Percentiles rank a stretch among this genome's conserved stretches.
These are phyloP conservation scores for Megacollybia platyphylla DNA, from an alignment of 1,284 basidiomycete species.

Conservation along the genomic window DNA sequence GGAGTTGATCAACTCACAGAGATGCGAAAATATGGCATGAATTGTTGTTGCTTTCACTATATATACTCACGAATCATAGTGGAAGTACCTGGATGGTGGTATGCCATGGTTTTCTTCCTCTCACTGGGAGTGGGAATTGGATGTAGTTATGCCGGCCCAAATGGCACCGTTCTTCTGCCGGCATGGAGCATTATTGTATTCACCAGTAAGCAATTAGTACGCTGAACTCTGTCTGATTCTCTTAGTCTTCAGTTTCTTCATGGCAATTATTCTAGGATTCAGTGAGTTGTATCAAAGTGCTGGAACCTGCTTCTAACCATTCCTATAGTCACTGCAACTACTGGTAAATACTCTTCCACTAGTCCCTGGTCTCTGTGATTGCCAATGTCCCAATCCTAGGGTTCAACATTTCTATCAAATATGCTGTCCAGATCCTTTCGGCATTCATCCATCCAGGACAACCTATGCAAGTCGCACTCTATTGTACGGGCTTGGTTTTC, in stretches of 20 bases:
- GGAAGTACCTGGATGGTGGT: constrained; percentile 45
- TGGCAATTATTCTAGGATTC: constrained; percentile 33
- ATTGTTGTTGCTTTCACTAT: too few relatives aligned
- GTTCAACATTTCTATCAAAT: constrained; percentile 32
- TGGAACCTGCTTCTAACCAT: constrained; percentile 7
- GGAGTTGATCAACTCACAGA: constrained; percentile 13
- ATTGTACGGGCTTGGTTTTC: neutral
- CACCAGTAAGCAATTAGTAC: constrained; percentile 16
- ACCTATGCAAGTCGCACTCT: constrained; percentile 24
- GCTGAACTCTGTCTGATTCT: neutral
- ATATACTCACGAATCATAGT: constrained; percentile 7
- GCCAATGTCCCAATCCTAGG: constrained; percentile 6
- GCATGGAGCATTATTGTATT: constrained; percentile 42
- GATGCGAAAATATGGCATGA: constrained; percentile 30
- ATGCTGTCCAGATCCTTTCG: constrained; percentile 35
- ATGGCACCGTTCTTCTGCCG: constrained; percentile 32
- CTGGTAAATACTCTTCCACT: constrained; percentile 11
- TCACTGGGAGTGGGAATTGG: constrained; percentile 42
- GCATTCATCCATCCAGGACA: constrained; percentile 43
- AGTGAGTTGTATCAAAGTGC: constrained; percentile 16
- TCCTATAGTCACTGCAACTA: constrained; percentile 30
- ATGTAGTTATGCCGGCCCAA: constrained; percentile 30
- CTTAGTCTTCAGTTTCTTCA: constrained; percentile 22
- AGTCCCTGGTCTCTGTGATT: constrained; percentile 6
- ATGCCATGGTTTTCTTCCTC: constrained; percentile 27